phyloP scores from a whole-genome alignment of 2,329 filamentous ascomycete genomes.

The Helminthosporium solani region DNA sequence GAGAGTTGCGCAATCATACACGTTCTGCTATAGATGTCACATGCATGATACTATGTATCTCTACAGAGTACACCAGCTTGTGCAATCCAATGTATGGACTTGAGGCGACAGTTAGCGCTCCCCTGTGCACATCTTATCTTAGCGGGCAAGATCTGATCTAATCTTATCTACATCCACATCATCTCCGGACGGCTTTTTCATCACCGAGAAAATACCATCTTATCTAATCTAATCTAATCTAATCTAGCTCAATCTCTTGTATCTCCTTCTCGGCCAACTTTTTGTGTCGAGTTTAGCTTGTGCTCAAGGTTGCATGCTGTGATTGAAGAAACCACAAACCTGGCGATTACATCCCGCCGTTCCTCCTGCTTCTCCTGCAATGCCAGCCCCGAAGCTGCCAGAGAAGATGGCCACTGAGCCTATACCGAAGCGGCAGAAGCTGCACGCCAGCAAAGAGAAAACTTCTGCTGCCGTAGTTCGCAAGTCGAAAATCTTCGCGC shows the following conservation, averaged over 20 bases:
- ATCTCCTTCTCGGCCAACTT: slow-evolving; percentile 4
- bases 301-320: too few relatives aligned
- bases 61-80: too few relatives aligned
- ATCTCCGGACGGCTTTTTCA: too few relatives aligned
- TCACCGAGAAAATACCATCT: too few relatives aligned
- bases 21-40: too few relatives aligned
- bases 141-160: slow-evolving; percentile 18
- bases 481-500: slow-evolving; percentile 82
- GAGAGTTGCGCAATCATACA: too few relatives aligned
- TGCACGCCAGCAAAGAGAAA: slow-evolving; percentile 38
- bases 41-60: too few relatives aligned
- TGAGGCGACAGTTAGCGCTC: too few relatives aligned
- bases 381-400: slow-evolving; percentile 55
- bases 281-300: too few relatives aligned
- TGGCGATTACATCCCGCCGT: too few relatives aligned
- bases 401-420: slow-evolving; percentile 46
- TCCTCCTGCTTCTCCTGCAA: slow-evolving; percentile 29
- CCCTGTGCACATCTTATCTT: slow-evolving; percentile 23
- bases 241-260: slow-evolving; percentile 4
- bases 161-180: slow-evolving; percentile 11
- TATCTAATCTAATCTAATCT: slow-evolving; percentile 9
- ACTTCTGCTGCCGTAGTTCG: slow-evolving; percentile 44
- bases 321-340: too few relatives aligned
- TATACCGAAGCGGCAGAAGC: slow-evolving; percentile 64
- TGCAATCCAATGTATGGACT: too few relatives aligned